phyloP scores from a whole-genome alignment of 495 filamentous ascomycete genomes.

The Penicillium taxi region DNA sequence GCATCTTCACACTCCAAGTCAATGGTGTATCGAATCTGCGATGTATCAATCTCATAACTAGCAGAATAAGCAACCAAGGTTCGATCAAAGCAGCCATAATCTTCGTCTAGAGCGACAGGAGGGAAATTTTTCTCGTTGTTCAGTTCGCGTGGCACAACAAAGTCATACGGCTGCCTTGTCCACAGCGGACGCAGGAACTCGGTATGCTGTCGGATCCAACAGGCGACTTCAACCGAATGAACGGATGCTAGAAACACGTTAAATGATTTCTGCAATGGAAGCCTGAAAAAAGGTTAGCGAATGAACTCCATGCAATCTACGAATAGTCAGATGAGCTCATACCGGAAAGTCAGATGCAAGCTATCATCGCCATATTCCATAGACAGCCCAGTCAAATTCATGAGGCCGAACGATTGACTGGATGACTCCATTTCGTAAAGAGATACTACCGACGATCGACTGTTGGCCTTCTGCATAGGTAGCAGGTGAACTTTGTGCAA shows the following conservation, averaged over 20 bases:
- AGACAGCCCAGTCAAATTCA: constrained; percentile 61
- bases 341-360: constrained; percentile 79
- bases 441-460: constrained; percentile 48
- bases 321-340: constrained; percentile 21
- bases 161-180: constrained; percentile 60
- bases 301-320: background rate
- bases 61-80: constrained; percentile 82
- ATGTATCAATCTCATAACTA: constrained; percentile 64
- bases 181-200: constrained; percentile 78
- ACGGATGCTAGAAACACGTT: constrained; percentile 72
- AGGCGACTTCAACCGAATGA: constrained; percentile 66
- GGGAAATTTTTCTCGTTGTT: constrained; percentile 53
- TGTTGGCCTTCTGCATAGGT: constrained; percentile 55
- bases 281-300: constrained; percentile 28
- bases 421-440: constrained; percentile 41
- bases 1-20: constrained; percentile 69
- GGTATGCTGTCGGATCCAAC: constrained; percentile 62
- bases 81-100: constrained; percentile 71
- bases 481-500: constrained; percentile 75
- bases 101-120: constrained; percentile 57
- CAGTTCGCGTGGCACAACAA: constrained; percentile 54
- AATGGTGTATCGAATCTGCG: constrained; percentile 68
- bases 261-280: constrained; percentile 55
- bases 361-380: constrained; percentile 71
- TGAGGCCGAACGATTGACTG: constrained; percentile 61